phyloP scores from a whole-genome alignment of 1,284 basidiomycete species.

The Rhodotorula glutinis region DNA sequence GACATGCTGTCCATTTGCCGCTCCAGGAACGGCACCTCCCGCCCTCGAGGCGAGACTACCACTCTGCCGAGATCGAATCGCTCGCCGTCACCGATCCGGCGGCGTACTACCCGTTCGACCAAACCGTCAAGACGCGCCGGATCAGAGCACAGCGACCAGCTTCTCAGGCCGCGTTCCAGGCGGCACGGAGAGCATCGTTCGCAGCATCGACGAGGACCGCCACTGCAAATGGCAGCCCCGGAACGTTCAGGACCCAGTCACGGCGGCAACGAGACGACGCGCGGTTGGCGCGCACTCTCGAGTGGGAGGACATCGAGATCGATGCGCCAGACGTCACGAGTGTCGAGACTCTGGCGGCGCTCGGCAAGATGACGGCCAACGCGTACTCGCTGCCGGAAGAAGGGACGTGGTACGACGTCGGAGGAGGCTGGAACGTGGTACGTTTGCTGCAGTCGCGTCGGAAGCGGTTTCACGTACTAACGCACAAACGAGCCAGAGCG shows the following conservation, averaged over 20 bases:
- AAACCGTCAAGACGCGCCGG: constrained; percentile 8
- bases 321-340: constrained; percentile 63
- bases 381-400: constrained; percentile 60
- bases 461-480: background rate
- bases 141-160: constrained; percentile 11
- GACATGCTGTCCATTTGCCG: constrained; percentile 38
- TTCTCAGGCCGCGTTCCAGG: constrained; percentile 33
- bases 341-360: constrained; percentile 69
- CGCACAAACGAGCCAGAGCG: constrained; percentile 53
- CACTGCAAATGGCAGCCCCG: no score
- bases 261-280: constrained; percentile 7
- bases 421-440: constrained; percentile 62
- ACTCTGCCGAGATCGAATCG: constrained; percentile 20
- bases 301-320: constrained; percentile 37
- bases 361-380: constrained; percentile 93
- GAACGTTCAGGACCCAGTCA: background rate
- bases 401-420: constrained; percentile 74
- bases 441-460: constrained; percentile 46
- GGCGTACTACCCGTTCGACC: constrained; percentile 10
- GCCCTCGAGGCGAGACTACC: constrained; percentile 28
- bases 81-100: constrained; percentile 1
- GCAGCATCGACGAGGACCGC: no score
- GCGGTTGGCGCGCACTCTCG: constrained; percentile 18
- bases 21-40: constrained; percentile 17
- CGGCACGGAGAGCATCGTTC: constrained; percentile 8